Evolutionary conservation across 2,329 filamentous ascomycete species (phyloP), one percentile per base, ranked within the genome.

Genomic region (Escovopsis weberi): DNA sequence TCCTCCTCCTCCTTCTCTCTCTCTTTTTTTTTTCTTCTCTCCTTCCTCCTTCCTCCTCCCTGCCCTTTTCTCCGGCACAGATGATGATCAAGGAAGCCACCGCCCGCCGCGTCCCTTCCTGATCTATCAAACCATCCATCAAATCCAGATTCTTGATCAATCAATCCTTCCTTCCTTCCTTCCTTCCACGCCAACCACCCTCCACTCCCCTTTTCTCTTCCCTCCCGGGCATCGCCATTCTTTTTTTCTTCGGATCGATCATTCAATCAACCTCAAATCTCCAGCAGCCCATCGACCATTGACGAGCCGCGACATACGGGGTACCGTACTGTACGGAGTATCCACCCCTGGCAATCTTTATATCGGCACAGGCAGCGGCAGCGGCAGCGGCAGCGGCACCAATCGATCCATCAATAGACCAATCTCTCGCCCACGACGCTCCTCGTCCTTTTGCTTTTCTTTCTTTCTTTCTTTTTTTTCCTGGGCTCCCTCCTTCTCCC

Each of bases 11-110:
- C 28, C 28, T 32, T 9, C 28, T 32, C 28, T 9, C 8, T 7
- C 39, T 37, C 39, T 23, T 44, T 36, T 35, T 33, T 39, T 37
- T 33, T 39, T 44, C 32, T 37, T 41, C 15, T 26, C 40, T 18
- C 35, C 23, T 23, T 6, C 26, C 28, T 18, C 28, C 28, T 32
- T 32, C 28, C 28, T 3, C 11, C 28, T 11, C 8, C 28, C 26
- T 18, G n/a, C 33, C 37, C 18, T 36, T 38, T 33, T 38, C 39
- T 33, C 41, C 41, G 34, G 34, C 2, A 19, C 12, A 12, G 34
- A 15, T 15, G n/a, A 15, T 36, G 34, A 15, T 36, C 8, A 8
- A 9, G 34, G n/a, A 36, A 36, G 34, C n/a, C 18, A 36, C 18
- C 12, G n/a, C 34, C 4, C 34, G 9, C 28, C 3, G 28, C 34